Evolutionary conservation across 2,329 filamentous ascomycete genomes (phyloP).

Genomic region (Ceratocystis huliohia): DNA sequence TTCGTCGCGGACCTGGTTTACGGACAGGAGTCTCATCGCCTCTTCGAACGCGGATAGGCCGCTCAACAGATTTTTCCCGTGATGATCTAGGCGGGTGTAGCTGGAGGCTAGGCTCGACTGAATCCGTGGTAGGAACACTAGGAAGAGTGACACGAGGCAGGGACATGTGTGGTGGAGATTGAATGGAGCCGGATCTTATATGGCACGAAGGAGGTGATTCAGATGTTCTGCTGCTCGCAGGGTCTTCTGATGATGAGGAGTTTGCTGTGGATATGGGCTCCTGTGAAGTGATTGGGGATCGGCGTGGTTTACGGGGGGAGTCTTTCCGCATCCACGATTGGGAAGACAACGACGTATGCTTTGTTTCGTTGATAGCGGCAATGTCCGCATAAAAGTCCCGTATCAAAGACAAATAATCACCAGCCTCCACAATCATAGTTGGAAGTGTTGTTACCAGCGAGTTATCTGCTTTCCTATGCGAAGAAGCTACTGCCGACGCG

Average conservation of each 20-base stretch:
- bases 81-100: not conserved
- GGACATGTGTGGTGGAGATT: constrained; percentile 10
- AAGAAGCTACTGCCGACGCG: not conserved
- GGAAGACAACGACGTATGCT: constrained; percentile 7
- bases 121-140: not conserved
- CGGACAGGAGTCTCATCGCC: constrained; percentile 17
- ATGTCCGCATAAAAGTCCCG: constrained; percentile 12
- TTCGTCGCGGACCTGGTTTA: not conserved
- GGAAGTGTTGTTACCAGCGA: constrained; percentile 2
- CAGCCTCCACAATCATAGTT: not conserved
- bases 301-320: not conserved
- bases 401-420: constrained; percentile 15
- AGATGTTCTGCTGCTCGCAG: not conserved
- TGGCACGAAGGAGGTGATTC: not conserved
- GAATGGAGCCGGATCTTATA: not conserved
- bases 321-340: not conserved
- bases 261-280: not conserved
- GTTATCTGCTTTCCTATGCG: not conserved
- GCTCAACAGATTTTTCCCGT: constrained; percentile 14
- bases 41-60: constrained; percentile 16
- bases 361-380: not conserved
- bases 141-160: constrained; percentile 11
- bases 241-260: not conserved
- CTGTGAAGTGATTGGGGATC: not conserved
- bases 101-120: not conserved